Evolutionary conservation across 176 grass and related monocot genomes (phyloP).

Genomic region (Oryza glaberrima): DNA sequence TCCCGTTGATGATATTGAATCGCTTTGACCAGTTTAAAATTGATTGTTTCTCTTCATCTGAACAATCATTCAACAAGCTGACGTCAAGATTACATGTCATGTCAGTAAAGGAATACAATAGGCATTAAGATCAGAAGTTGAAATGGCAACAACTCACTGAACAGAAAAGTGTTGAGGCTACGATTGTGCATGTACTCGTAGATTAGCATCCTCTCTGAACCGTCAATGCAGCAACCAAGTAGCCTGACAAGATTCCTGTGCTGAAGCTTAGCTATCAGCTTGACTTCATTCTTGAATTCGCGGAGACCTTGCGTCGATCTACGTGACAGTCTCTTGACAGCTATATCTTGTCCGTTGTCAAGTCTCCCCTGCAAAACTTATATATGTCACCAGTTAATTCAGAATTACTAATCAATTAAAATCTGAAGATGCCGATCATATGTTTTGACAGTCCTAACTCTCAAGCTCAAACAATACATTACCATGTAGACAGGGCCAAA

Average conservation of each 20-base stretch:
- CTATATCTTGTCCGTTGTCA: slow-evolving; percentile 51
- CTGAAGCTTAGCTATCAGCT: slow-evolving; percentile 72
- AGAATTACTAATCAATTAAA: background rate
- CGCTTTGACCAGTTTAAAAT: slow-evolving; percentile 59
- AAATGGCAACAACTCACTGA: slow-evolving; percentile 42
- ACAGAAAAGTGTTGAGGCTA: slow-evolving; percentile 77
- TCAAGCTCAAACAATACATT: background rate
- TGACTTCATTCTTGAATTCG: slow-evolving; percentile 78
- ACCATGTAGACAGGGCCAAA: slow-evolving; percentile 55
- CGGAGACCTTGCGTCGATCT: slow-evolving; percentile 60
- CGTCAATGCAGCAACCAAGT: slow-evolving; percentile 64
- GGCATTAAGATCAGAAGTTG: background rate
- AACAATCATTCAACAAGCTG: background rate
- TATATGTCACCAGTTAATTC: background rate
- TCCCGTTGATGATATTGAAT: slow-evolving; percentile 65
- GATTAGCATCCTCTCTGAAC: slow-evolving; percentile 64
- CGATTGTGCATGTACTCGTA: slow-evolving; percentile 82
- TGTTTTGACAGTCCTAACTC: background rate
- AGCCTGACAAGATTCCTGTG: slow-evolving; percentile 71
- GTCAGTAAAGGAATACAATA: background rate
- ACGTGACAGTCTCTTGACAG: slow-evolving; percentile 65
- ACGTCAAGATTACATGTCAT: slow-evolving; percentile 1
- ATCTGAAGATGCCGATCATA: background rate
- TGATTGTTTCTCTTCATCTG: slow-evolving; percentile 57
- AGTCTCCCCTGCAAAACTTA: background rate